Percentiles rank a stretch among this genome's conserved stretches.
Conservation (phyloP, 106 monocot genomes). For the Allium sativum region DNA sequence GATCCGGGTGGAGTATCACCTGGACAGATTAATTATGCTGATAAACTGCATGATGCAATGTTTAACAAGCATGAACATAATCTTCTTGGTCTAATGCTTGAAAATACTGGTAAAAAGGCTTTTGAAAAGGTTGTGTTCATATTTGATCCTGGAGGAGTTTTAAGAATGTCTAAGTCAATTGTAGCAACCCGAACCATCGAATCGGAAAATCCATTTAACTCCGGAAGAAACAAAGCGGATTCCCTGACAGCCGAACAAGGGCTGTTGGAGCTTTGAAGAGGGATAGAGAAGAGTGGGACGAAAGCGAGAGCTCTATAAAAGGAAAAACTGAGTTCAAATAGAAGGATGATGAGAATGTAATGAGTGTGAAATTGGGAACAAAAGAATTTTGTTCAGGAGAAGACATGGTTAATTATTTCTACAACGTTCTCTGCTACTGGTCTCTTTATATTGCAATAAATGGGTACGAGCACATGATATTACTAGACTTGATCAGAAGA, state of each 20-base stretch:
- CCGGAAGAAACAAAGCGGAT: background rate
- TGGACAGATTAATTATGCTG: too few species aligned
- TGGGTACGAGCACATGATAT: conserved; percentile 75
- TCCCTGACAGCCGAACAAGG: conserved; percentile 6
- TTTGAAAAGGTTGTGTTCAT: too few species aligned
- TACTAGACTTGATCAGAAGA: conserved; percentile 68
- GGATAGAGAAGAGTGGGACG: conserved; percentile 20
- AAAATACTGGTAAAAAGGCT: too few species aligned
- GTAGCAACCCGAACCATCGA: background rate
- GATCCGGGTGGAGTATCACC: too few species aligned
- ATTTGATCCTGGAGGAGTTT: too few species aligned
- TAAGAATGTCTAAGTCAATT: background rate
- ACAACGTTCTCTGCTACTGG: conserved; percentile 68
- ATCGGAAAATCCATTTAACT: background rate
- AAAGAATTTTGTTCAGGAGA: conserved; percentile 53
- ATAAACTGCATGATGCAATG: too few species aligned
- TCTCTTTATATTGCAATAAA: conserved; percentile 57
- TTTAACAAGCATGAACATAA: too few species aligned
- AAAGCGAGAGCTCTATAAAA: background rate
- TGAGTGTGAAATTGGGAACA: conserved; percentile 34
- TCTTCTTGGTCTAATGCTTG: too few species aligned
- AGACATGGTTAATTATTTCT: conserved; percentile 86
- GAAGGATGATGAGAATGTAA: conserved; percentile 15
- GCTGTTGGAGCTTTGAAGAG: conserved; percentile 23
- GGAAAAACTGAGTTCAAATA: conserved; percentile 19